Percentiles rank a stretch among this genome's conserved stretches.
Conservation (phyloP, 495 filamentous ascomycete species). For the Tirmania nivea region DNA sequence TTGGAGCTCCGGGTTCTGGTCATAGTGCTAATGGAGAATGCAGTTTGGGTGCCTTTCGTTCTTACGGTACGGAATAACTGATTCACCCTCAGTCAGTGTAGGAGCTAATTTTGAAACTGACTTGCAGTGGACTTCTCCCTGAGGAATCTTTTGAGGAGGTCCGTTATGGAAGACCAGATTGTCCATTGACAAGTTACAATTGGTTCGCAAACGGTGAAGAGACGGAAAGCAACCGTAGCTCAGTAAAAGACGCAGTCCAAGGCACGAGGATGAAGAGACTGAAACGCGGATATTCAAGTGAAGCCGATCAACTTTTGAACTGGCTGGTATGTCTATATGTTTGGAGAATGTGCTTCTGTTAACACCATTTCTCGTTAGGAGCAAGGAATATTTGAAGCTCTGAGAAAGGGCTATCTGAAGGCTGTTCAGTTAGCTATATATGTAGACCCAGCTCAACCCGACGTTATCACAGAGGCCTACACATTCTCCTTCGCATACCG, state of each 20-base stretch:
- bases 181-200: conserved; percentile 8
- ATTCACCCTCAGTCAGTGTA: no score
- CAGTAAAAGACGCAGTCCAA: not conserved
- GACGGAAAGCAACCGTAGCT: conserved; percentile 4
- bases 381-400: conserved; percentile 15
- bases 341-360: no score
- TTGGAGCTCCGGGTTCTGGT: not conserved
- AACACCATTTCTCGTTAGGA: not conserved
- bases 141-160: conserved; percentile 19
- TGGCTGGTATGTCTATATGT: conserved; percentile 8
- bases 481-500: conserved; percentile 19
- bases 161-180: conserved; percentile 10
- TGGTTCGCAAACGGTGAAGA: conserved; percentile 9
- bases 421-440: conserved; percentile 16
- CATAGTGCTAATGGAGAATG: no score
- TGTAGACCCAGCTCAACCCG: conserved; percentile 13
- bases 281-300: conserved; percentile 13
- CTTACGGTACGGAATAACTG: not conserved
- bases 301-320: conserved; percentile 19
- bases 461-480: conserved; percentile 17
- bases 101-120: no score
- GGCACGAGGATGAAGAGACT: conserved; percentile 17
- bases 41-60: not conserved
- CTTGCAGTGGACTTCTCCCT: conserved; percentile 14
- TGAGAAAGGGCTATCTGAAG: conserved; percentile 17